Percentiles rank a stretch among this genome's conserved stretches.
Conservation (phyloP, 169 alveolate genomes). For the Besnoitia besnoiti region DNA sequence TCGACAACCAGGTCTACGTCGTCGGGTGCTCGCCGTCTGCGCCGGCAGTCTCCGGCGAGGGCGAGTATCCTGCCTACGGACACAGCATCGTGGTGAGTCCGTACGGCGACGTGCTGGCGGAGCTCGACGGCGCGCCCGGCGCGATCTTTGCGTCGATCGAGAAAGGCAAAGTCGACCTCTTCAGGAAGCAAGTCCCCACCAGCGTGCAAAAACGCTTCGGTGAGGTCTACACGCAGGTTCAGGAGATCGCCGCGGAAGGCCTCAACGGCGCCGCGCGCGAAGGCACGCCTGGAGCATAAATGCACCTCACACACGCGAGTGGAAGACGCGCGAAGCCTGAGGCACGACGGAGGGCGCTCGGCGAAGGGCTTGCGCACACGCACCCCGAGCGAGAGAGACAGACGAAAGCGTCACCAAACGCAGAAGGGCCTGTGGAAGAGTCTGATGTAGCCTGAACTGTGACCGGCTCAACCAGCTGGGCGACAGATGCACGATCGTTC, state of each 20-base stretch:
- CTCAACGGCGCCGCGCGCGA: not conserved
- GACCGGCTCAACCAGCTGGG: no score
- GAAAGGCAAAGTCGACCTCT: not conserved
- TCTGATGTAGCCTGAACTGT: no score
- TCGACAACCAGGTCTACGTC: slow-evolving; percentile 85
- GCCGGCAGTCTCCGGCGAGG: slow-evolving; percentile 38
- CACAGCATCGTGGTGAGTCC: slow-evolving; percentile 83
- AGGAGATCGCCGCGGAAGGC: not conserved
- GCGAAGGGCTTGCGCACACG: no score
- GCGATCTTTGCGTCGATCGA: slow-evolving; percentile 23
- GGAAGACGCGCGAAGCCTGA: no score
- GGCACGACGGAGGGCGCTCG: no score
- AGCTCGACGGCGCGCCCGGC: slow-evolving; percentile 52
- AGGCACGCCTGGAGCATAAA: not conserved
- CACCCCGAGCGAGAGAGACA: no score
- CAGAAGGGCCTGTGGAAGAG: no score
- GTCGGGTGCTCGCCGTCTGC: slow-evolving; percentile 80
- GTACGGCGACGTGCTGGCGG: slow-evolving; percentile 79
- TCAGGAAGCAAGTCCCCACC: slow-evolving; percentile 48
- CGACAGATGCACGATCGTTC: no score
- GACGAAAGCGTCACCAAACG: no score
- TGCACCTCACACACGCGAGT: no score
- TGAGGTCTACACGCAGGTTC: not conserved
- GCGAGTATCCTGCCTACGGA: slow-evolving; percentile 82
- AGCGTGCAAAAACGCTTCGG: slow-evolving; percentile 44